phyloP scores from a whole-genome alignment of 441 rosid genomes.

The Mallotus repandus region DNA sequence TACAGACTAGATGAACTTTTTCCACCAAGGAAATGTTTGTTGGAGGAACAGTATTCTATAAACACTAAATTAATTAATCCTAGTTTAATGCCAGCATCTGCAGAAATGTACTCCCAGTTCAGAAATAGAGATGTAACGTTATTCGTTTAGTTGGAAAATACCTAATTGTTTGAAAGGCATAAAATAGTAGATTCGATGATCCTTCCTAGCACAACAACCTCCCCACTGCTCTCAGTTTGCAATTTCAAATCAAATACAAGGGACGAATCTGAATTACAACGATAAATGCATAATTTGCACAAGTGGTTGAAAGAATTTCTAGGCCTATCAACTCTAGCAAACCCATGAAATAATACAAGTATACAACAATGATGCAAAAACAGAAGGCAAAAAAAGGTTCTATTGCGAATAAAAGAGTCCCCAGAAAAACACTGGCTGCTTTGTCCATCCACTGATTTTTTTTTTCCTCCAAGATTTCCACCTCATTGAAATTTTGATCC shows the following conservation, averaged over 20 bases:
- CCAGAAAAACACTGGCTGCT: slow-evolving; percentile 3
- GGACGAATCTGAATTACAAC: not conserved
- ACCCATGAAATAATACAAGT: slow-evolving; percentile 16
- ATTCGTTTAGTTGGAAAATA: not conserved
- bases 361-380: slow-evolving; percentile 9
- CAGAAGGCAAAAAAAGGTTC: not conserved
- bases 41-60: too few species aligned
- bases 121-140: not conserved
- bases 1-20: too few species aligned
- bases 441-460: slow-evolving; percentile 4
- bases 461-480: slow-evolving; percentile 12
- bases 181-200: not conserved
- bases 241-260: slow-evolving; percentile 5
- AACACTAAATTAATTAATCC: too few species aligned
- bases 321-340: not conserved
- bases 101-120: not conserved
- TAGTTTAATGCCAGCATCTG: not conserved
- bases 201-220: not conserved
- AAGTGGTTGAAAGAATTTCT: not conserved
- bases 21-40: too few species aligned
- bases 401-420: slow-evolving; percentile 2
- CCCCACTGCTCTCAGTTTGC: not conserved
- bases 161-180: not conserved
- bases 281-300: slow-evolving; percentile 1
- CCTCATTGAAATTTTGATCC: slow-evolving; percentile 11